These are phyloP conservation scores for Aspergillus hortae DNA, from an alignment of 2,329 filamentous ascomycete species.

Conservation along the genomic window DNA sequence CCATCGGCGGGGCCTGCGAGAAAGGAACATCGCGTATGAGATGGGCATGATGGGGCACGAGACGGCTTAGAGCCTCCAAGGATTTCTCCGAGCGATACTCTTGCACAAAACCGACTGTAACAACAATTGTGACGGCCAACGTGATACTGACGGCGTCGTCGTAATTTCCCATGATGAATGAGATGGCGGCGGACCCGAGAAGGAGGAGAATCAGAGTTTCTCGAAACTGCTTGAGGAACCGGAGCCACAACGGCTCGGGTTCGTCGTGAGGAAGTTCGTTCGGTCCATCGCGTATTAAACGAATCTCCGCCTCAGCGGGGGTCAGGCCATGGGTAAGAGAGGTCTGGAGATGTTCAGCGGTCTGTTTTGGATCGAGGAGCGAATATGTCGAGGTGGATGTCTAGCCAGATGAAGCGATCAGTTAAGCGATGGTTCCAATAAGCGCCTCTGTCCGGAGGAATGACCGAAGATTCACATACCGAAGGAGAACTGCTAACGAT, in stretches of 20 bases:
- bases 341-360: slow-evolving; percentile 72
- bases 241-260: slow-evolving; percentile 89
- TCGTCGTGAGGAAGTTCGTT: slow-evolving; percentile 95
- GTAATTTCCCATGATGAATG: slow-evolving; percentile 84
- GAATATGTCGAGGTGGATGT: slow-evolving; percentile 52
- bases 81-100: slow-evolving; percentile 98
- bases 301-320: slow-evolving; percentile 73
- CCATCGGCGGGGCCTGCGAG: slow-evolving; percentile 18
- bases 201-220: slow-evolving; percentile 93
- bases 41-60: slow-evolving; percentile 94
- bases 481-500: slow-evolving; percentile 28
- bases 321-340: slow-evolving; percentile 81
- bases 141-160: slow-evolving; percentile 96
- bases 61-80: slow-evolving; percentile 85
- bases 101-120: slow-evolving; percentile 92
- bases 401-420: slow-evolving; percentile 16
- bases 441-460: neutral
- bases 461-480: slow-evolving; percentile 23
- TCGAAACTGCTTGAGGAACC: slow-evolving; percentile 94
- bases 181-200: slow-evolving; percentile 81
- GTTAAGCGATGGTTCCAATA: neutral
- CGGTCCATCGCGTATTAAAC: slow-evolving; percentile 75
- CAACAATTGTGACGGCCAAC: slow-evolving; percentile 93
- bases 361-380: slow-evolving; percentile 71
- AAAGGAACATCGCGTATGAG: slow-evolving; percentile 64